These are phyloP conservation scores for Chlorophyllum brunneum DNA, from an alignment of 768 basidiomycete species.

Conservation along the genomic window DNA sequence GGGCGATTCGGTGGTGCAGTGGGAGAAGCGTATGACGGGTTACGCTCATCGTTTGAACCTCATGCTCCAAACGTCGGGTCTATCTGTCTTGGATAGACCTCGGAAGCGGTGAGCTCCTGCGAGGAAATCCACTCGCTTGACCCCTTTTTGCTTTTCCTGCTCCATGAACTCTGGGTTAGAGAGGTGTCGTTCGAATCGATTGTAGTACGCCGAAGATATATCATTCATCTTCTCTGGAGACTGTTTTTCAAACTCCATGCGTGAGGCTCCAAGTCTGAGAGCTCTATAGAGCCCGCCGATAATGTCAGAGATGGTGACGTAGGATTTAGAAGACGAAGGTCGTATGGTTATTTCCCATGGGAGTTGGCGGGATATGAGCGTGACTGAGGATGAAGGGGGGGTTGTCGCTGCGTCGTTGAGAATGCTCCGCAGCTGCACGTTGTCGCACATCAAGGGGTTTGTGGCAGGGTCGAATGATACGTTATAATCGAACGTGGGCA, in stretches of 20 bases:
- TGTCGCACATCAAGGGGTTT: neutral
- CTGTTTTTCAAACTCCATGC: neutral
- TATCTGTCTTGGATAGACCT: neutral
- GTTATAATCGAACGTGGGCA: neutral
- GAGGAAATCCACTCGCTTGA: slow-evolving; percentile 4
- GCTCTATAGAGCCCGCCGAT: slow-evolving; percentile 1
- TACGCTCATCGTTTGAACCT: neutral
- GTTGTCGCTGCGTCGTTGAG: neutral
- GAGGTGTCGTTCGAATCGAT: neutral
- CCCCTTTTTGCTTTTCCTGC: neutral
- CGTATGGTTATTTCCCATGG: slow-evolving; percentile 4
- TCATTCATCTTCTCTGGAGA: neutral
- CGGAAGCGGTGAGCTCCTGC: neutral
- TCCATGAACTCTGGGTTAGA: neutral
- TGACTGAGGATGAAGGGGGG: neutral
- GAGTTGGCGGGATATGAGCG: slow-evolving; percentile 4
- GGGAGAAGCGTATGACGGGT: neutral
- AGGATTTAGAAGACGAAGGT: neutral
- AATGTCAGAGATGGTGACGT: neutral
- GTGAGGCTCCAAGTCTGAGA: neutral
- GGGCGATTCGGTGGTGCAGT: neutral
- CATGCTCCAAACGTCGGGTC: neutral
- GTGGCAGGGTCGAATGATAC: neutral
- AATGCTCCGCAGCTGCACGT: neutral
- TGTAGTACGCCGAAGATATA: neutral